phyloP scores from a whole-genome alignment of 495 filamentous ascomycete species.

The Penicillium flavigenum region DNA sequence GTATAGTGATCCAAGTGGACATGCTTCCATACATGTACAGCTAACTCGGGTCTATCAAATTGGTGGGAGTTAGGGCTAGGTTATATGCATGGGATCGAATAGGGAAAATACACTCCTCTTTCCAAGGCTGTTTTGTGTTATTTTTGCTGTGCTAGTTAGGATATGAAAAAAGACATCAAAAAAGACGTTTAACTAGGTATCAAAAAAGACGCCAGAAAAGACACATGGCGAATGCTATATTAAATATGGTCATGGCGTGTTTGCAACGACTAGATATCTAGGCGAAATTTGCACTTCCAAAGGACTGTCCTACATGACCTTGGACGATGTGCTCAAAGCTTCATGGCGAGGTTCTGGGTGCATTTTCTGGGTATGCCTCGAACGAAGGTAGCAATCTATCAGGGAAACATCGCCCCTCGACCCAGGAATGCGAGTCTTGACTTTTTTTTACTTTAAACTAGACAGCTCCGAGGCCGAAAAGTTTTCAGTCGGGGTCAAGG shows the following conservation, averaged over 20 bases:
- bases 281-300: neutral
- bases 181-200: neutral
- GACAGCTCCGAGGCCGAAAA: too few species aligned
- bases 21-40: neutral
- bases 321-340: neutral
- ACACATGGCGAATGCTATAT: neutral
- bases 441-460: neutral
- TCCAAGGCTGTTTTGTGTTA: neutral
- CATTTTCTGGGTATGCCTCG: neutral
- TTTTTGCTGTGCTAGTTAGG: neutral
- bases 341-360: neutral
- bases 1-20: neutral
- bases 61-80: neutral
- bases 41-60: neutral
- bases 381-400: neutral
- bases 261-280: neutral
- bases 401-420: neutral
- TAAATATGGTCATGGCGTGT: neutral
- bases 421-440: neutral
- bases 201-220: neutral
- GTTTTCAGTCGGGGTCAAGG: too few species aligned
- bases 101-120: neutral
- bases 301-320: neutral
- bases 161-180: neutral
- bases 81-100: neutral